A percentile compares a stretch with the other conserved stretches of the same genome.
Evolutionary conservation across 2,329 filamentous ascomycete genomes (phyloP).

Genomic region (Fusarium nurragi): DNA sequence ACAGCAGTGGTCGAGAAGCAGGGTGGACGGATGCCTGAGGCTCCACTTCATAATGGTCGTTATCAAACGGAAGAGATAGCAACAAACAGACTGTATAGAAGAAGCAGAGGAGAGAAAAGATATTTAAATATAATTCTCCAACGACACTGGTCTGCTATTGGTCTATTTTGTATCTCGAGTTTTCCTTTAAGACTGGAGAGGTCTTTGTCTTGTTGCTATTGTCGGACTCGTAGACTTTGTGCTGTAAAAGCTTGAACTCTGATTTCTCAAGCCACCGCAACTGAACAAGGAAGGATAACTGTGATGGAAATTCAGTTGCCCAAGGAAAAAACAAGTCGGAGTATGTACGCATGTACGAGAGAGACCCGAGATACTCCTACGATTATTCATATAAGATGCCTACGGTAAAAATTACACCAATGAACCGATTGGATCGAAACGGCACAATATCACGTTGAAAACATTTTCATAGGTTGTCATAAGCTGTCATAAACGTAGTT

Average conservation of each 20-base stretch:
- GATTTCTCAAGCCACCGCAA: not conserved
- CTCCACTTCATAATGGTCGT: slow-evolving; percentile 3
- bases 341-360: not conserved
- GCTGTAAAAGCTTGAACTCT: not conserved
- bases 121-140: not conserved
- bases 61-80: slow-evolving; percentile 8
- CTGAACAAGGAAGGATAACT: not conserved
- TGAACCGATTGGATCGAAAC: not conserved
- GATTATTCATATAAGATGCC: too few species aligned
- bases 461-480: not conserved
- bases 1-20: not conserved
- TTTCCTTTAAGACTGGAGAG: not conserved
- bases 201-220: slow-evolving; percentile 1
- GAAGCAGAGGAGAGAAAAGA: not conserved
- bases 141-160: not conserved
- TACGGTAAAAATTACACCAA: not conserved
- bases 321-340: not conserved
- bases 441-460: not conserved
- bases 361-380: not conserved
- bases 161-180: not conserved
- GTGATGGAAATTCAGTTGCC: not conserved
- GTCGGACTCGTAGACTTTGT: too few species aligned
- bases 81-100: not conserved
- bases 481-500: not conserved
- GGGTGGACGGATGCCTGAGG: slow-evolving; percentile 16